Evolutionary conservation across 1,284 basidiomycete genomes (phyloP), one percentile per base, ranked within the genome.

Genomic region (Puccinia hordei): DNA sequence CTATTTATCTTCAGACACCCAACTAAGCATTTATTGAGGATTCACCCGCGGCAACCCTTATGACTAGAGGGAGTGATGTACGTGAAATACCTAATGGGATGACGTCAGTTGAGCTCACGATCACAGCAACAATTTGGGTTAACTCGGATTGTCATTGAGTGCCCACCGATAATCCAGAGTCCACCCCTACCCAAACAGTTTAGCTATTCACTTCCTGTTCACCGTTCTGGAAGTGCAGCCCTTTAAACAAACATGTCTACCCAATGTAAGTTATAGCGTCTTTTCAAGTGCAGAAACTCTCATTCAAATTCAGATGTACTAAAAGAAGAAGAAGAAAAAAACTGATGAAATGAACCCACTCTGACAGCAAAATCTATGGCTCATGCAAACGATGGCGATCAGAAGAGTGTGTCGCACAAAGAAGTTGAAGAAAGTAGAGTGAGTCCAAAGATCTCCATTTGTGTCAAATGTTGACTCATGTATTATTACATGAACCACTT

Each of bases 371-470:
- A 79, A 61, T 44, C 68, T 35, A 79, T 79, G 76, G 66, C 66
- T 46, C 76, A 79, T 57, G 55, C 66, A 10, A 79, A 79, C 24
- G 76, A 79, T 61, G 76, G 76, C 35, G 76, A 79, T 49, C 76
- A 79, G 57, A 65, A 66, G 46, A 79, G 35, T 49, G 27, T 17
- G 3, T 79, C 76, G 27, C 27, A 71, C 9, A 41, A 44, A 59
- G 66, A 79, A 24, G 12, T 44, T 0, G 35, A 71, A 8, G 51
- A 55, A 35, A 55, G 65, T 22, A 41, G 53, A 30, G 76, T 79
- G n/a, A 59, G 76, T 59, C 59, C 33, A 61, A 17, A 3, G 24
- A 49, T 9, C 8, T 57, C n/a, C 24, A 57, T 38, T 12, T 74
- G 53, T 51, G 49, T 35, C 22, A 55, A 73, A 63, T n/a, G 5